Conservation (phyloP, 2,329 filamentous ascomycete species). For the Phoma sp. region DNA sequence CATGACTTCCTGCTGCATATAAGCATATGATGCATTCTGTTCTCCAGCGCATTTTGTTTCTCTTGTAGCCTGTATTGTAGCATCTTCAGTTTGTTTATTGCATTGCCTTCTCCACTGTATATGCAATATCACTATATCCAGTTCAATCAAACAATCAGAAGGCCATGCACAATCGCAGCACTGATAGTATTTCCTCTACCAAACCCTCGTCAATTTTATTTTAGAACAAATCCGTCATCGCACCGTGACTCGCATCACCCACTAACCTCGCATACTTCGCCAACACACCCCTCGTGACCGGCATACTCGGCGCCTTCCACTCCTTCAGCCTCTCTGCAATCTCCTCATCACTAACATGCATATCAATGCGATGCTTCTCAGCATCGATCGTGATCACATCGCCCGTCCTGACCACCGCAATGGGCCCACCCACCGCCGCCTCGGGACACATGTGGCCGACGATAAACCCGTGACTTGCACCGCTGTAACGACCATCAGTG, state of each 20-base stretch:
- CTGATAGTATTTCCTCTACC: too few species aligned
- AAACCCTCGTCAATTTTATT: background rate
- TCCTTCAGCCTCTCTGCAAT: slow-evolving; percentile 65
- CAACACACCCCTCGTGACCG: slow-evolving; percentile 80
- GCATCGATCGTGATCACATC: slow-evolving; percentile 89
- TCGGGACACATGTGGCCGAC: slow-evolving; percentile 93
- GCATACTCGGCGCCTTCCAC: slow-evolving; percentile 74
- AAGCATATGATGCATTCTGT: too few species aligned
- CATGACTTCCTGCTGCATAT: too few species aligned
- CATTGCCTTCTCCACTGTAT: too few species aligned
- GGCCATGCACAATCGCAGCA: too few species aligned
- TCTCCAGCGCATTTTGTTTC: too few species aligned
- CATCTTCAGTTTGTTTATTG: too few species aligned
- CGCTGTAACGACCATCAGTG: slow-evolving; percentile 88
- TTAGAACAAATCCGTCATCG: slow-evolving; percentile 79
- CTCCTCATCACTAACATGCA: slow-evolving; percentile 75
- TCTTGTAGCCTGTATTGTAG: too few species aligned
- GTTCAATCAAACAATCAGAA: too few species aligned
- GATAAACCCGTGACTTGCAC: slow-evolving; percentile 89
- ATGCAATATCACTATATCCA: too few species aligned
- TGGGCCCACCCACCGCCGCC: slow-evolving; percentile 85
- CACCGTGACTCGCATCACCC: slow-evolving; percentile 88
- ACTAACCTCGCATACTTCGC: slow-evolving; percentile 91
- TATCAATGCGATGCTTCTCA: slow-evolving; percentile 72
- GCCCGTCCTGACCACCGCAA: slow-evolving; percentile 80